Base-by-base conservation (phyloP, 331 rosid genomes). In the Pyrus hybrid region DNA sequence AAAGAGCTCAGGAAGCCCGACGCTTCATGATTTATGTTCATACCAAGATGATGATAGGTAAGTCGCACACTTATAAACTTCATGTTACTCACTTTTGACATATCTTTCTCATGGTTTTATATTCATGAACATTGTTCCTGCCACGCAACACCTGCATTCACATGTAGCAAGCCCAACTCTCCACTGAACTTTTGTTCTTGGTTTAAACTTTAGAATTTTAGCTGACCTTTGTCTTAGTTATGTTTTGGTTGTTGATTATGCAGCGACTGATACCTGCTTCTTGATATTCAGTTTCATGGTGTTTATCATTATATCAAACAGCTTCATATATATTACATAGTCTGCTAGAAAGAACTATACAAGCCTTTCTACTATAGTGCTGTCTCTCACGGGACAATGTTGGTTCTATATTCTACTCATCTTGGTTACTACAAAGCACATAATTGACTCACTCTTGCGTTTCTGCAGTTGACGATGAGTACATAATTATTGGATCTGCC, bases 1-100 rank as follows among this genome's bases (percentile, higher is more conserved):
- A 16, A 21, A 85, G 83, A 85, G 99, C 97, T 60, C 99, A 94
- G 77, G 82, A 61, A 71, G 75, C 93, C 16, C 87, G 97, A 16
- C 93, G 99, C 67, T 92, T 92, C 86, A 94, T 94, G 99, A 94
- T 92, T 51, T 94, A 94, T 77, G 97, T 94, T 67, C 99, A 94
- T 81, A 75, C 97, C 85, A 94, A 94, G 85, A 94, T 94, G 99
- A 90, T 94, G 96, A 94, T 94, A 20, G 99, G 97, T 92, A 84
- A 81, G 81, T 68, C 8, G 32, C 25, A 26, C 61, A 14, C 1
- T 10, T 35, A 7, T 21, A 64, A 47, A 14, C 25, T 63, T 22
- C 8, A 17, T 5, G 9, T 5, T 21, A 13, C 22, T 18, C 21
- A 54, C 32, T 54, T 56, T 7, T 57, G 43, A 18, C 47, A 12